Base-by-base conservation (phyloP, 1,139 yeast genomes). In the Magnusiomyces tetraspermus region DNA sequence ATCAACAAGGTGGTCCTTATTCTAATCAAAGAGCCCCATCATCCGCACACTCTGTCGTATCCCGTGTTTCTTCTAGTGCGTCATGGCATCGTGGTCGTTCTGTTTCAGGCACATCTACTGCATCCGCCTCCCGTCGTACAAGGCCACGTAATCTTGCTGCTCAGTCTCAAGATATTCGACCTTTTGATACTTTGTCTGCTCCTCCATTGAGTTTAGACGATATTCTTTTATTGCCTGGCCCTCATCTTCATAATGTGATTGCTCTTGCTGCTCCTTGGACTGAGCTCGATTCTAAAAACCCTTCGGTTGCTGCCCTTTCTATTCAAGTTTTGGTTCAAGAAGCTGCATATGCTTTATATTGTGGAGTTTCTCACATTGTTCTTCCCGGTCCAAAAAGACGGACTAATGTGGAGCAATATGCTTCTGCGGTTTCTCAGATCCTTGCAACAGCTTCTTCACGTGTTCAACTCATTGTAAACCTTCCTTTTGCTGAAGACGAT, bases 181-280 rank as follows among this genome's bases (percentile, higher is more conserved):
- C 56, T 13, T 54, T 49, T 42, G 50, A 54, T 30, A 49, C 56
- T 1, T 31, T 54, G 33, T 50, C 46, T 13, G 53, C 51, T 11
- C 56, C 56, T 21, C 50, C 56, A 4, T 33, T 54, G 21, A 61
- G 58, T 22, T 52, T 60, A 26, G 63, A 62, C n/a, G 72, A 69
- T 41, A 60, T 68, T 2, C 61, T 62, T 17, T 57, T 69, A n/a
- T 60, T 60, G 8, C 71, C 72, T 1, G 72, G 71, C 3, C 38
- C 65, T 1, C 76, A 75, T 57, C 63, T 73, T 3, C 55, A 63
- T 2, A 67, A 68, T 51, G 71, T 76, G 0, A 70, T 77, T 42
- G 85, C 84, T 0, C 60, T 81, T 36, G 66, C 81, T 1, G 76
- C 85, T 0, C 78, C 84, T 1, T 82, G 86, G 85, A 71, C 80